phyloP scores from a whole-genome alignment of 176 grass and related monocot genomes.

The Secale cereale region DNA sequence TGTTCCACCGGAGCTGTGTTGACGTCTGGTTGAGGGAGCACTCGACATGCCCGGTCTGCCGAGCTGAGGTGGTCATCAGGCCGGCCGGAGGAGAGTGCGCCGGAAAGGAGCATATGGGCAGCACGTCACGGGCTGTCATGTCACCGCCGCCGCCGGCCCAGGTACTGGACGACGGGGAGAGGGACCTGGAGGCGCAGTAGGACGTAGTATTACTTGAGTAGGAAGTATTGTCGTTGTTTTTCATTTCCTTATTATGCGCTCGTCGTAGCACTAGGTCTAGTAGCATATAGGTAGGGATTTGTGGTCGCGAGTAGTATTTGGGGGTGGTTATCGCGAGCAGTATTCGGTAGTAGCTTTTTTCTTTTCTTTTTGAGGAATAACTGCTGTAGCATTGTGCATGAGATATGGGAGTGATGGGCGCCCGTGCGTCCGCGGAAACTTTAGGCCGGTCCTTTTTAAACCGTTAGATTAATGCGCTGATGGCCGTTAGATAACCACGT shows the following conservation, averaged over 20 bases:
- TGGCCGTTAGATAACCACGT: too few relatives aligned
- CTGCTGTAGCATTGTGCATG: not conserved
- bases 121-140: not conserved
- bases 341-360: not conserved
- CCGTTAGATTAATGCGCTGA: too few relatives aligned
- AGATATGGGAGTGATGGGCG: too few relatives aligned
- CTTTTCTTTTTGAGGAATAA: not conserved
- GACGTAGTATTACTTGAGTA: not conserved
- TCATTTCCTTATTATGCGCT: not conserved
- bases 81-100: not conserved
- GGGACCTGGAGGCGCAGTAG: slow-evolving; percentile 48
- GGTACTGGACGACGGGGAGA: slow-evolving; percentile 9
- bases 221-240: not conserved
- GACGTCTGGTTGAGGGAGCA: slow-evolving; percentile 56
- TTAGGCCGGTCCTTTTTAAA: too few relatives aligned
- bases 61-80: slow-evolving; percentile 20
- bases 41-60: slow-evolving; percentile 60
- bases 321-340: not conserved
- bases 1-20: slow-evolving; percentile 60
- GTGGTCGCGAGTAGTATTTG: not conserved
- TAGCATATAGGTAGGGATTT: not conserved
- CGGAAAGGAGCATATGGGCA: not conserved
- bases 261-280: not conserved
- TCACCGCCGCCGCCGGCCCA: not conserved
- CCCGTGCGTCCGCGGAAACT: too few relatives aligned